A percentile compares a stretch with the other conserved stretches of the same genome.
Evolutionary conservation across 139 green algal species (phyloP).

Genomic region (Chlamydomonas schloesseri): DNA sequence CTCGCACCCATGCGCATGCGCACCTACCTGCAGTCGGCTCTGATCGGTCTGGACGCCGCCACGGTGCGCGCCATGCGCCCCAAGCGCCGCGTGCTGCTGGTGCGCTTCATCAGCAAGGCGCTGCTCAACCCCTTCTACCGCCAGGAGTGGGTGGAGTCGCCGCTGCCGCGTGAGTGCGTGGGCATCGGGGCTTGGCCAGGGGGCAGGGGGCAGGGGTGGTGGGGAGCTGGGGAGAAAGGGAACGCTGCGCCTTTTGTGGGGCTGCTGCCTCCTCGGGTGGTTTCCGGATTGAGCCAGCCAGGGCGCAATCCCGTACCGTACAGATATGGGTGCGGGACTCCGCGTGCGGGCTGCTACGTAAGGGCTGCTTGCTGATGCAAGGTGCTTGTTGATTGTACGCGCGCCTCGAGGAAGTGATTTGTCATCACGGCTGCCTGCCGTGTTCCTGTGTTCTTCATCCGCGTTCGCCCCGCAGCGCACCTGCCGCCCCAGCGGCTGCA

Average conservation of each 20-base stretch:
- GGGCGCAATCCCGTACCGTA: no score
- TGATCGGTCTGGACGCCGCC: slow-evolving; percentile 71
- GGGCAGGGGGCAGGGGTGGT: background rate
- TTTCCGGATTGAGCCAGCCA: no score
- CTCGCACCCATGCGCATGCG: no score
- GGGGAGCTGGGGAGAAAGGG: background rate
- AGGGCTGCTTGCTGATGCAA: no score
- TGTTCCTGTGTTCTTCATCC: no score
- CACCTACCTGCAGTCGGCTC: slow-evolving; percentile 45
- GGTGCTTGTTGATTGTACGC: no score
- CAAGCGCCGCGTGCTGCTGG: slow-evolving; percentile 80
- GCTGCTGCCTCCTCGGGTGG: no score
- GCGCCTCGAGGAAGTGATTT: no score
- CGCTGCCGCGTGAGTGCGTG: slow-evolving; percentile 18
- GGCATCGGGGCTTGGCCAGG: background rate
- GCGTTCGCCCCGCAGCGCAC: background rate
- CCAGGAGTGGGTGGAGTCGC: slow-evolving; percentile 58
- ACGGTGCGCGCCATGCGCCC: slow-evolving; percentile 60
- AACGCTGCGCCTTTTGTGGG: no score
- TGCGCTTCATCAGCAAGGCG: slow-evolving; percentile 80
- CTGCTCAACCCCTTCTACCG: slow-evolving; percentile 78
- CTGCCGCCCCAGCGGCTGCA: slow-evolving; percentile 5
- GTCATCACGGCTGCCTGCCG: no score
- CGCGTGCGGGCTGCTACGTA: no score
- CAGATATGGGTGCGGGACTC: no score